These are phyloP conservation scores for Salicornia ramosissima DNA, from an alignment of 148 eudicot genomes.

Conservation along the genomic window DNA sequence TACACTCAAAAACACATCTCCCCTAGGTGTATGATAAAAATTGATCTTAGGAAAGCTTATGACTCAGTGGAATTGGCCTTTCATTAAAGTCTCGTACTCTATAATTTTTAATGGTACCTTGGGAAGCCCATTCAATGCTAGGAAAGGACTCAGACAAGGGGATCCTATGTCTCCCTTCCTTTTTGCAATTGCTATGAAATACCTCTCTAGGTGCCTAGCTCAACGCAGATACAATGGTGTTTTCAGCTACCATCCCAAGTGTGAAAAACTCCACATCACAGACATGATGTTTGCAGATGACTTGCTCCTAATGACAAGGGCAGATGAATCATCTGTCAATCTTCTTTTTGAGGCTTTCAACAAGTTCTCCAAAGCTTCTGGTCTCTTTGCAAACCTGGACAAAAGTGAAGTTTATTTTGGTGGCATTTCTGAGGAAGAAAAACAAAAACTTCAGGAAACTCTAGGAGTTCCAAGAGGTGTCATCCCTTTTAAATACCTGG, in stretches of 20 bases:
- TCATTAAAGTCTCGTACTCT: neutral
- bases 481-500: neutral
- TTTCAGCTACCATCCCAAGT: neutral
- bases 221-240: no score
- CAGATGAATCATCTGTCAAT: no score
- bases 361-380: neutral
- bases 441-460: rapidly evolving
- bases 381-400: neutral
- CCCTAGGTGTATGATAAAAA: no score
- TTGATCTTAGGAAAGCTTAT: no score
- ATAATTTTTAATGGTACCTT: neutral
- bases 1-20: no score
- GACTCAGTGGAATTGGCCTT: no score
- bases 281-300: neutral
- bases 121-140: neutral
- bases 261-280: no score
- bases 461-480: neutral
- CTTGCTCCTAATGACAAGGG: no score
- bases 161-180: neutral
- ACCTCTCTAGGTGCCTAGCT: neutral
- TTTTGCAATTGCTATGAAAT: neutral
- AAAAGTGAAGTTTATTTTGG: neutral
- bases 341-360: neutral
- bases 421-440: neutral
- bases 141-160: neutral